Base-by-base conservation (phyloP, 495 filamentous ascomycete genomes). In the Penicillium daleae region DNA sequence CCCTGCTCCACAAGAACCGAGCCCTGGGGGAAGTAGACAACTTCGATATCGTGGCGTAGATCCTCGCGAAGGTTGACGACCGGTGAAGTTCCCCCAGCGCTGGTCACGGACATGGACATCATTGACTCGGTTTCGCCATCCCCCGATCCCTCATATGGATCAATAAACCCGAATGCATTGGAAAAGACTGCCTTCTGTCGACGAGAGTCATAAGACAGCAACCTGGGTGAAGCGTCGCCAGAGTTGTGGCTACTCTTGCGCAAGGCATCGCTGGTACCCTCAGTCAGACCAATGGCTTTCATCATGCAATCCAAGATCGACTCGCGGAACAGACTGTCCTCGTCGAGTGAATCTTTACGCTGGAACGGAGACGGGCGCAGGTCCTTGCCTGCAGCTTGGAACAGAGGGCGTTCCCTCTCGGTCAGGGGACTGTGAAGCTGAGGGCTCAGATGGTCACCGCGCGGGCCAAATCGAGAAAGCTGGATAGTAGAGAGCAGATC, bases 1-100 rank as follows among this genome's bases (percentile, higher is more conserved):
- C 95, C 93, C 72, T 98, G 93, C 66, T 99, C 95, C 0, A 99
- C 94, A n/a, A 99, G 82, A 6, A 99, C 90, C 8, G 95, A 93
- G 4, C 90, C 93, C 70, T 98, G 90, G 0, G 92, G 93, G 66
- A 99, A 99, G 78, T 90, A 97, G 4, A 99, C 96, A 63, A 99
- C 97, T 70, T 99, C 95, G n/a, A 98, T 85, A 46, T 99, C 95
- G 66, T 95, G 87, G 50, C 87, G 86, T 70, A 97, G 82, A 44
- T 98, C 95, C 59, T 86, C 71, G 69, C 83, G 61, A 71, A 93
- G 63, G 82, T 86, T 79, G 72, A 74, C 67, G 8, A 85, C 79
- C 15, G 88, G 88, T 3, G 80, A 77, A 1, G 79, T 81, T 6
- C 82, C 82, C 19, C 79, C 80, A 4, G 79, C 80, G 60, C 83